Evolutionary conservation across 2,329 filamentous ascomycete genomes (phyloP), one percentile per base, ranked within the genome.

Genomic region (Microthyrium microscopicum): DNA sequence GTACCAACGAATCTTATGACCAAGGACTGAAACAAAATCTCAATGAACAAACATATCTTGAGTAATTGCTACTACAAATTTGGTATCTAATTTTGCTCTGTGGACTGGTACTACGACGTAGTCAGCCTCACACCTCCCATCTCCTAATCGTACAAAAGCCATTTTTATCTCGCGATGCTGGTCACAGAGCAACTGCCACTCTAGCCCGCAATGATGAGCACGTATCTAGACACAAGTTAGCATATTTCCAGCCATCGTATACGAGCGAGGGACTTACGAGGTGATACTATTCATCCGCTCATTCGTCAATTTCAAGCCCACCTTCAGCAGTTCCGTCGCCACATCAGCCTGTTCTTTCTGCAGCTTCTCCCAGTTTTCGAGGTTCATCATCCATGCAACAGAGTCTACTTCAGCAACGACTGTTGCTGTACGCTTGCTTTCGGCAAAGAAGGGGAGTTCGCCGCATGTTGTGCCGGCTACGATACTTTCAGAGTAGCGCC

Each of bases 381-480:
- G 58, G 37, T 77, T 76, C 58, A 98, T 68, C 40, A 77, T 56
- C 89, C 89, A 98, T 5, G 77, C 72, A 1, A 89, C 72, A 40
- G 77, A 80, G 44, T 87, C 76, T 34, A 75, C 68, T 51, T 95
- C 85, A 2, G 82, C 82, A 27, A 75, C 65, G 8, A 91, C 84
- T 0, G 80, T 93, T 2, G 84, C 84, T 4, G 85, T 95, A 13
- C 89, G 70, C 33, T 71, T 65, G 2, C 87, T 95, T 47, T 91
- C 81, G 3, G 77, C 83, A 57, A 98, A 98, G 60, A 98, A 98
- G 0, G 89, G 89, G 34, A 98, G 57, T 58, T 98, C 89, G 22
- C 89, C 89, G 45, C 87, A 95, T 0, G 89, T 94, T 2, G 89
- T 89, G 12, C 89, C 89, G 0, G 85, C 81, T 1, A 94, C 77